phyloP scores from a whole-genome alignment of 179 eudicot species.

The Silene noctiflora region DNA sequence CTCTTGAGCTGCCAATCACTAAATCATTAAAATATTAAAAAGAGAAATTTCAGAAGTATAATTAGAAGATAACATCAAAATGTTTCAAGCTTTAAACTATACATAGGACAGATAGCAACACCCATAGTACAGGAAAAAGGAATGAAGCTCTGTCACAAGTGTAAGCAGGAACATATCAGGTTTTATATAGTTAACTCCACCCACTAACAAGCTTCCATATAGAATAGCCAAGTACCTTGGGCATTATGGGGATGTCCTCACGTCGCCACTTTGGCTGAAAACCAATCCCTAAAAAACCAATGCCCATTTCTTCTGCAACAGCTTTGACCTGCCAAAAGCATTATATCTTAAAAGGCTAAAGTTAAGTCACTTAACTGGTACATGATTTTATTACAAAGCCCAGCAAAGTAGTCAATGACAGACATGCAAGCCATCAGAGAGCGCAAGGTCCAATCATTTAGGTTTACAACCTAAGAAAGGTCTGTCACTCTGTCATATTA shows the following conservation, averaged over 20 bases:
- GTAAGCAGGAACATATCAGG: neutral
- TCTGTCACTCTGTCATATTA: neutral
- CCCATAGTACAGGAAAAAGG: neutral
- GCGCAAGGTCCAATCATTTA: too few relatives aligned
- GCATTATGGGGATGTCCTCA: conserved; percentile 91
- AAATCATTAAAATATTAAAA: neutral
- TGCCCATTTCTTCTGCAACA: conserved; percentile 98
- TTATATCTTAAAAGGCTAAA: conserved; percentile 5
- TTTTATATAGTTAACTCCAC: neutral
- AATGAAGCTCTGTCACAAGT: neutral
- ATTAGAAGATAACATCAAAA: neutral
- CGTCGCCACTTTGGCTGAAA: conserved; percentile 91
- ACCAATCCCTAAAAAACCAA: conserved; percentile 93
- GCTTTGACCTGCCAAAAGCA: conserved; percentile 77
- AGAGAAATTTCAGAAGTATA: neutral
- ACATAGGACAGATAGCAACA: neutral
- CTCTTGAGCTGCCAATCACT: neutral
- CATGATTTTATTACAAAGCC: neutral
- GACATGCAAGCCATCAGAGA: conserved; percentile 2
- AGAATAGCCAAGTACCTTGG: conserved; percentile 56
- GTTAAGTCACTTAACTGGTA: neutral
- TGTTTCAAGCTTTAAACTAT: neutral
- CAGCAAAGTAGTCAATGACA: neutral
- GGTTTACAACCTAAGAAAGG: neutral
- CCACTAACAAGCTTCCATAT: neutral